Percentiles rank a stretch among this genome's conserved stretches.
These are phyloP conservation scores for Petrea volubilis DNA, from an alignment of 257 asterid genomes.

Conservation along the genomic window DNA sequence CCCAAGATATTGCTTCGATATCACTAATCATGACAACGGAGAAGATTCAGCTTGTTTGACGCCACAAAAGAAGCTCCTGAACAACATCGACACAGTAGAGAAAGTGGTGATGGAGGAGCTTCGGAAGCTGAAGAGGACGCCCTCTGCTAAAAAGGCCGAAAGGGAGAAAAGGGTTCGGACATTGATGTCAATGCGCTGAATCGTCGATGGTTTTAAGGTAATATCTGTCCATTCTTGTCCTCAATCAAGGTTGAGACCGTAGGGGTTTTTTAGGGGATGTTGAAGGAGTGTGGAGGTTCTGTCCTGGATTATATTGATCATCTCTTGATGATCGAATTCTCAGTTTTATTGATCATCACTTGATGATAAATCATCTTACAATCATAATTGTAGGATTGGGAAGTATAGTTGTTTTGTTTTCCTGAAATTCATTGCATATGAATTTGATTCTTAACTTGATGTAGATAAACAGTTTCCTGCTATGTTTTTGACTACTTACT, in stretches of 20 bases:
- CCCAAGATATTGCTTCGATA: conserved; percentile 69
- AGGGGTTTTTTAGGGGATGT: neutral
- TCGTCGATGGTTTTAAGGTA: neutral
- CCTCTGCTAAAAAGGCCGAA: conserved; percentile 65
- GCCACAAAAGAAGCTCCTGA: conserved; percentile 61
- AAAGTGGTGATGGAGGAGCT: conserved; percentile 79
- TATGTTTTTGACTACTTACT: no score
- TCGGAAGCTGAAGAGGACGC: conserved; percentile 61
- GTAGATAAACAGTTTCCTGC: neutral
- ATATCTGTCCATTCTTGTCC: neutral
- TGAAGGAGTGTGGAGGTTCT: conserved; percentile 13
- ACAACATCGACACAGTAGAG: conserved; percentile 65
- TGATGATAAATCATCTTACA: conserved; percentile 15
- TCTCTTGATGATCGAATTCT: conserved; percentile 40
- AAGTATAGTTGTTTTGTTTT: neutral
- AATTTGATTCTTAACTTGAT: neutral
- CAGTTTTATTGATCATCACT: conserved; percentile 13
- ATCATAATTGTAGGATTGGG: neutral
- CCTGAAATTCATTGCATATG: neutral
- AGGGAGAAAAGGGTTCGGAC: conserved; percentile 61
- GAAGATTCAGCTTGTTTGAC: conserved; percentile 49
- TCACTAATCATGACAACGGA: conserved; percentile 37
- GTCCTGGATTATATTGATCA: conserved; percentile 32
- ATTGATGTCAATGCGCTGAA: conserved; percentile 70
- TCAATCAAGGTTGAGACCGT: conserved; percentile 57